Evolutionary conservation across 140 eudicot genomes (phyloP).

Genomic region (Anethum foeniculum): DNA sequence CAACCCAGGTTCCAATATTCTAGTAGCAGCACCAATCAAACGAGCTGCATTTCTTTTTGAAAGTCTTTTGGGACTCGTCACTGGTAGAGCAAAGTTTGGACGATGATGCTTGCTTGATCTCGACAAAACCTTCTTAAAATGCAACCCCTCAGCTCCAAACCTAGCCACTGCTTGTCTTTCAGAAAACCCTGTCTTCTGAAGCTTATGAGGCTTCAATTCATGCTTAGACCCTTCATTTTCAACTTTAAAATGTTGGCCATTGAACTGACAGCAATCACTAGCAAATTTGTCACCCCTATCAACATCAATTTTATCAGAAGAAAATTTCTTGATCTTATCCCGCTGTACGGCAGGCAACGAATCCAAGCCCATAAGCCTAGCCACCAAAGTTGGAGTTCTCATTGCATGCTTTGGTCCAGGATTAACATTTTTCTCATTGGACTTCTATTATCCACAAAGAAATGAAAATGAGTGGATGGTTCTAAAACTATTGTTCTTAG

Average conservation of each 20-base stretch:
- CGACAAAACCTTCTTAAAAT: slow-evolving; percentile 57
- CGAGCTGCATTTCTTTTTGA: slow-evolving; percentile 42
- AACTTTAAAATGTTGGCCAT: slow-evolving; percentile 12
- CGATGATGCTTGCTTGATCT: slow-evolving; percentile 52
- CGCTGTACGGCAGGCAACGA: slow-evolving; percentile 55
- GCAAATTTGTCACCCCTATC: slow-evolving; percentile 19
- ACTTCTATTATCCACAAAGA: slow-evolving; percentile 37
- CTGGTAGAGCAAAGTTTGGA: slow-evolving; percentile 54
- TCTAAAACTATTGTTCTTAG: too few species aligned
- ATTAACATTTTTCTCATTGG: slow-evolving; percentile 56
- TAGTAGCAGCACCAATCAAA: slow-evolving; percentile 75
- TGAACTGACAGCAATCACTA: neutral
- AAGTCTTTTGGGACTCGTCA: slow-evolving; percentile 43
- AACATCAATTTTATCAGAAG: slow-evolving; percentile 12
- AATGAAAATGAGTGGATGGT: neutral
- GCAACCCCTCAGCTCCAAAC: slow-evolving; percentile 71
- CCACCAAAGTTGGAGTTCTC: slow-evolving; percentile 75
- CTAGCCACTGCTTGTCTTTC: slow-evolving; percentile 50
- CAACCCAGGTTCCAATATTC: slow-evolving; percentile 80
- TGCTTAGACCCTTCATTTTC: slow-evolving; percentile 33
- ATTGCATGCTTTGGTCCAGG: slow-evolving; percentile 34
- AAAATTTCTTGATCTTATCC: slow-evolving; percentile 28
- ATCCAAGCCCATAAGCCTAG: slow-evolving; percentile 92
- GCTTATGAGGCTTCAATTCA: slow-evolving; percentile 77
- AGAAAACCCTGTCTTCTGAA: slow-evolving; percentile 54